A percentile compares a stretch with the other conserved stretches of the same genome.
phyloP scores from a whole-genome alignment of 148 eudicot species.

The Nepenthes gracilis region DNA sequence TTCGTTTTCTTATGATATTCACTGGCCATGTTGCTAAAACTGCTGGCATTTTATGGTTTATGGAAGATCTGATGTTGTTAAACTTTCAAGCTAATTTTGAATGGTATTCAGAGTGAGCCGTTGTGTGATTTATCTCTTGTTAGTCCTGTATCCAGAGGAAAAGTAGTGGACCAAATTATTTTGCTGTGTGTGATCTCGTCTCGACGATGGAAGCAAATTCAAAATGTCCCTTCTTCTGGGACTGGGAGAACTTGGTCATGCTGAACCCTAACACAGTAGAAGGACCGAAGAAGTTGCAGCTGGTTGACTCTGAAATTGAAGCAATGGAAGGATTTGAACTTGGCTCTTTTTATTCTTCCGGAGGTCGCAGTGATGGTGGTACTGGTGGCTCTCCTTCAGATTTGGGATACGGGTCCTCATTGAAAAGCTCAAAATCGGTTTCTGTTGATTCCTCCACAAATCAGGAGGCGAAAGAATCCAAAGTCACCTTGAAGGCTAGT shows the following conservation, averaged over 20 bases:
- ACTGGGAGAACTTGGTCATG: constrained; percentile 68
- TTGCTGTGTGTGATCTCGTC: not conserved
- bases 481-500: constrained; percentile 25
- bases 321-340: constrained; percentile 56
- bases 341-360: constrained; percentile 62
- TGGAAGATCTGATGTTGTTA: no score
- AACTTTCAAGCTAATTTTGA: no score
- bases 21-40: no score
- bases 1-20: no score
- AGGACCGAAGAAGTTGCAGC: constrained; percentile 43
- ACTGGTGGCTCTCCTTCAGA: constrained; percentile 49
- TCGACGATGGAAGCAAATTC: constrained; percentile 71
- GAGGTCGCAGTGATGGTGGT: constrained; percentile 22
- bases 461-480: constrained; percentile 28
- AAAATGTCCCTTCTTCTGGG: constrained; percentile 54
- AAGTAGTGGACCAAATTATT: not conserved
- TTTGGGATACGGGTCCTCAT: constrained; percentile 53
- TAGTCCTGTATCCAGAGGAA: not conserved
- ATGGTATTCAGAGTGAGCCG: not conserved
- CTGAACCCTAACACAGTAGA: constrained; percentile 41
- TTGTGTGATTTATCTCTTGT: constrained; percentile 1
- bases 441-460: constrained; percentile 58
- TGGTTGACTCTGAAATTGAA: constrained; percentile 48
- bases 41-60: no score
- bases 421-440: constrained; percentile 72